Base-by-base conservation (phyloP, 305 asterid species). In the Fraxinus platypoda region DNA sequence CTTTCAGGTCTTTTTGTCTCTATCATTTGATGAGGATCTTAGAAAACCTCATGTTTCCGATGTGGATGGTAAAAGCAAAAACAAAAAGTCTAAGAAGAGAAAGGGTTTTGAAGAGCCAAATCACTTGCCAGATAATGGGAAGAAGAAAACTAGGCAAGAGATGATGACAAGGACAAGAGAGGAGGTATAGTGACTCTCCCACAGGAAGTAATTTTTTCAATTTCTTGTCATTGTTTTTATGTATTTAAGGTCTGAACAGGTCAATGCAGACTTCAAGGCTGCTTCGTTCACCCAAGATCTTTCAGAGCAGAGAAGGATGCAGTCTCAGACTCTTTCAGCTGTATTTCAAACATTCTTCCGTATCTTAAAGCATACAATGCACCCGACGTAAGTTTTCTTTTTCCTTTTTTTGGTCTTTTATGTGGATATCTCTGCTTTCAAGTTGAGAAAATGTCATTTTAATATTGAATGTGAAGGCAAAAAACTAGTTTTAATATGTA, bases 11-110 rank as follows among this genome's bases (percentile, higher is more conserved):
- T 86, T 94, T 59, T 59, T 90, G 92, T 89, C 90, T 82, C 91
- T 96, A 73, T 86, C 91, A 76, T 96, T 96, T 84, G 98, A 95
- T 81, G 99, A 96, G 78, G 98, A 96, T 85, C 92, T 96, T 82
- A 87, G 93, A 76, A 96, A 89, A 80, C 87, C 91, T 30, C 92
- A 89, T 84, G 85, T 74, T 76, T 81, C 91, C 38, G 91, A 88
- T 57, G 85, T 73, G 30, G 95, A 92, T 57, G 84, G 87, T 74
- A 90, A 87, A 82, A 59, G 77, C 43, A 91, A 90, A 82, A 82
- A 73, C 86, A 93, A 94, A 78, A 93, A 85, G 28, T 86, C 82
- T 74, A 93, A 90, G 91, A 94, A 91, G 88, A 86, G 90, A 79
- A 91, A 90, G 84, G 89, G 89, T 34, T 52, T 35, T 76, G 92